phyloP scores from a whole-genome alignment of 2,329 filamentous ascomycete species.

The Fonsecaea pugnacius region DNA sequence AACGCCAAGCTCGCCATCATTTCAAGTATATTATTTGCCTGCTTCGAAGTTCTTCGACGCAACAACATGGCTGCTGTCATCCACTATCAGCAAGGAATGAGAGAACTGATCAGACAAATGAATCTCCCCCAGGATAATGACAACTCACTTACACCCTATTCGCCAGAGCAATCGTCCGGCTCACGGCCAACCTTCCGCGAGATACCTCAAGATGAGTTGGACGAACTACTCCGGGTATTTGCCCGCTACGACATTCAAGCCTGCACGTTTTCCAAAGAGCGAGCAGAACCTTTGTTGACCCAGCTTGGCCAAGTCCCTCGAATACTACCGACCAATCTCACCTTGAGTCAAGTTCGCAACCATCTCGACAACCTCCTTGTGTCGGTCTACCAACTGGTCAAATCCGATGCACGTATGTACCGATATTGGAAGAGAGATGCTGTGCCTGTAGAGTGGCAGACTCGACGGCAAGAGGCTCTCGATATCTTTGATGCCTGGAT shows the following conservation, averaged over 20 bases:
- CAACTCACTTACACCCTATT: constrained; percentile 27
- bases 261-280: constrained; percentile 38
- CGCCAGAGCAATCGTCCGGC: constrained; percentile 13
- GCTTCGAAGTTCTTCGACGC: constrained; percentile 58
- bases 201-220: constrained; percentile 37
- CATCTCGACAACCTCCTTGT: constrained; percentile 39
- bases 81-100: constrained; percentile 38
- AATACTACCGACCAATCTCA: constrained; percentile 34
- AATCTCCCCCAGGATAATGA: constrained; percentile 39
- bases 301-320: constrained; percentile 28
- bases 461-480: constrained; percentile 32
- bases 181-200: constrained; percentile 30
- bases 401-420: constrained; percentile 37
- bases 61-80: constrained; percentile 40
- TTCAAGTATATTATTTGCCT: constrained; percentile 68
- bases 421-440: constrained; percentile 35
- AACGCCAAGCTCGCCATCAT: constrained; percentile 63
- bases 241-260: constrained; percentile 39
- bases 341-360: constrained; percentile 34
- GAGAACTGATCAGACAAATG: constrained; percentile 38
- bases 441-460: constrained; percentile 35
- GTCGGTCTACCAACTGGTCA: constrained; percentile 38
- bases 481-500: constrained; percentile 37
- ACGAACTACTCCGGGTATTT: constrained; percentile 38
- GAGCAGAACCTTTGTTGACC: constrained; percentile 32